Base-by-base conservation (phyloP, 148 eudicot genomes). In the Gaultheria prostrata region DNA sequence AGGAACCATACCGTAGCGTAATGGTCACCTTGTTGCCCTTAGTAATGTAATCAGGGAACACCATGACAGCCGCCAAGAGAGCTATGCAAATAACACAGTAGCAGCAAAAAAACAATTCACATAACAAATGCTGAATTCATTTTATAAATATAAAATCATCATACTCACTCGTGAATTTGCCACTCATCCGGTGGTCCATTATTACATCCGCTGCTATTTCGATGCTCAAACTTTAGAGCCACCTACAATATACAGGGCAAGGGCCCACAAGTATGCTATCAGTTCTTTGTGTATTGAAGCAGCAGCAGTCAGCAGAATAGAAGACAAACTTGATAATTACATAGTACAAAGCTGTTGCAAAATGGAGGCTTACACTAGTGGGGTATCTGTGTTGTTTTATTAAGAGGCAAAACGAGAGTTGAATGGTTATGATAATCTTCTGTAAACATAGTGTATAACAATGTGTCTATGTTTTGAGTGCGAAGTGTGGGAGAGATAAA, bases 21-120 rank as follows among this genome's bases (percentile, higher is more conserved):
- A 49, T 85, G 91, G 61, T 94, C 96, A 50, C 91, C 89, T 83
- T 90, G 93, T 73, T 91, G 88, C 4, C 98, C 98, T 71, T 92
- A 92, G 87, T 86, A 92, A 86, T 94, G 98, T 63, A 93, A 93
- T 24, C 88, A 87, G 9, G 98, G 98, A 32, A 94, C 93, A 78
- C 98, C 98, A 84, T 93, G 94, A 77, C 94, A 91, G 50, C 98
- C 98, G 76, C 95, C 94, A 51, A 94, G 92, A 21, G 89, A 83
- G 79, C 98, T 94, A 81, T 15, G 63, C 63, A 80, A 39, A 77
- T 43, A 28, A 56, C 21, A 82, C 17, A 35, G 17, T 63, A 39
- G 24, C 11, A 75, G 20, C 33, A 32, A 26, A 71, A 69, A 67
- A 13, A 15, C 50, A 5, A 76, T 4, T 6, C 76, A 6, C 15